Base-by-base conservation (phyloP, 352 stramenopile species). In the Bremia lactucae region DNA sequence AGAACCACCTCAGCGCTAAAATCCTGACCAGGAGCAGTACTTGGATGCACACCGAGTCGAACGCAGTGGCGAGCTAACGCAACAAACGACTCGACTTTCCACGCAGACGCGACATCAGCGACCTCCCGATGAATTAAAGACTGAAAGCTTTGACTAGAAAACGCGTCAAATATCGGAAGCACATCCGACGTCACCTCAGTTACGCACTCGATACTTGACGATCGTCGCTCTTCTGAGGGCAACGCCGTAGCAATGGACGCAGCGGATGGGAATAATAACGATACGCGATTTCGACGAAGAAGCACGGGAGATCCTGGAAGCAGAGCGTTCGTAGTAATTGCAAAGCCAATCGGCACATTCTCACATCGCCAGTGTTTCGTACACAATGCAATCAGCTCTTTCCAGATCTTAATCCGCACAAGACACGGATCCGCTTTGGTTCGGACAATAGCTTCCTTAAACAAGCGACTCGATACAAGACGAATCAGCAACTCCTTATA, bases 31-130 rank as follows among this genome's bases (percentile, higher is more conserved):
- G 43, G 52, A 21, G 28, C 42, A 26, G 23, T 4, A 29, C 52
- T 42, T 5, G 36, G 53, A 21, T 47, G 46, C 39, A 85, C 36
- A 2, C 65, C 58, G 15, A 77, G 46, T 3, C 72, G 72, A 21
- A 87, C 63, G 14, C 67, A 84, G 29, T 85, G 74, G 18, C 68
- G 65, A 10, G 74, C 72, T 2, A 85, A 49, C 7, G 62, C 62
- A n/a, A 83, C 64, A 9, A 83, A 75, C 8, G 74, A 87, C 52
- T 83, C 69, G 0, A 80, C 66, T 28, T 84, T 79, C 64, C 64
- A 83, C 21, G 79, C 69, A 0, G 68, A 67, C 13, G 58, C 36
- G 10, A 69, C 65, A 59, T 80, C 64, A 0, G 66, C 50, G 11
- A 84, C 62, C 40, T 83, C 71, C n/a, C 69, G 68, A 22, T 83